These are phyloP conservation scores for Pisolithus marmoratus DNA, from an alignment of 768 basidiomycete genomes.

Conservation along the genomic window DNA sequence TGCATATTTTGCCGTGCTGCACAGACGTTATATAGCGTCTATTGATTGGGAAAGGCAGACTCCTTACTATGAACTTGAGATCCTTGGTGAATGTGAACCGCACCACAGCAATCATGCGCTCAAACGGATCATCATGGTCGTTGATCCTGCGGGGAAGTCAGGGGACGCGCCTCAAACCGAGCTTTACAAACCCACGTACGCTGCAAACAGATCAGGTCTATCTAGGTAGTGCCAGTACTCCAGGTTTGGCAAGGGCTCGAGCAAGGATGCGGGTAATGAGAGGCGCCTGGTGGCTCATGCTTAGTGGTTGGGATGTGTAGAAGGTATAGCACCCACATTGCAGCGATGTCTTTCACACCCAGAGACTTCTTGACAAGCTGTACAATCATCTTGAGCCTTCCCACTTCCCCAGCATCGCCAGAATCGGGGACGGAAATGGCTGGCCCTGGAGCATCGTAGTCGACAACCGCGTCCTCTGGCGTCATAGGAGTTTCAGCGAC, in stretches of 20 bases:
- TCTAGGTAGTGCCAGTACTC: conserved; percentile 96
- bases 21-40: conserved; percentile 2
- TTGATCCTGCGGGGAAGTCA: conserved; percentile 60
- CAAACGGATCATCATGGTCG: conserved; percentile 86
- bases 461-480: conserved; percentile 14
- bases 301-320: conserved; percentile 12
- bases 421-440: conserved; percentile 67
- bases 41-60: background rate
- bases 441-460: conserved; percentile 49
- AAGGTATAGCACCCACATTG: conserved; percentile 57
- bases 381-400: conserved; percentile 91
- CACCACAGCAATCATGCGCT: conserved; percentile 89
- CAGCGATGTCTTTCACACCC: conserved; percentile 91
- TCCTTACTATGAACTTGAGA: conserved; percentile 81
- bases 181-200: conserved; percentile 51
- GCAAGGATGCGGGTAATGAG: conserved; percentile 85
- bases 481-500: conserved; percentile 6
- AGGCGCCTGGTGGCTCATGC: conserved; percentile 56
- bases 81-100: conserved; percentile 90
- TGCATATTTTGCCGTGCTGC: conserved; percentile 88
- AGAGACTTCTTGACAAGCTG: conserved; percentile 86
- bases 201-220: conserved; percentile 84
- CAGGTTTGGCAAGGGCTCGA: conserved; percentile 92
- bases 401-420: conserved; percentile 74
- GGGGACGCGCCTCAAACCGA: conserved; percentile 1